These are phyloP conservation scores for Auricularia auricula-judae DNA, from an alignment of 768 basidiomycete genomes.

Conservation along the genomic window DNA sequence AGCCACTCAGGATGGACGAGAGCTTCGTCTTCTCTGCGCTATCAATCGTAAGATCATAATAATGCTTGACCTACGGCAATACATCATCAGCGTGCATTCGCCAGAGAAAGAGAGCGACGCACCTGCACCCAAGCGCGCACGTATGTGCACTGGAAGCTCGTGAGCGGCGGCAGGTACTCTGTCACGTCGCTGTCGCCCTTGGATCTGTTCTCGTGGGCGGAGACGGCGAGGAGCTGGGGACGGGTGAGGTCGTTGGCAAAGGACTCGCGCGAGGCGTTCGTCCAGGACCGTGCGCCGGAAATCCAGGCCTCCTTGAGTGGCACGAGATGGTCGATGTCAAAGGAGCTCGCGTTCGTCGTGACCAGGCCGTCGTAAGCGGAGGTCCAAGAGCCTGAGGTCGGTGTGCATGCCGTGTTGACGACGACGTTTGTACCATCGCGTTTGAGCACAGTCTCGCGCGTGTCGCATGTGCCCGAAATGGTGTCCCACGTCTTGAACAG, in stretches of 20 bases:
- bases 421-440: conserved; percentile 28
- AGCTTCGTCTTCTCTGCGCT: conserved; percentile 40
- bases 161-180: conserved; percentile 39
- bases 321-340: conserved; percentile 47
- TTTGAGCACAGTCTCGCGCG: conserved; percentile 33
- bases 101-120: neutral
- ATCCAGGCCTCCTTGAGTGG: conserved; percentile 50
- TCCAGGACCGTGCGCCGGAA: conserved; percentile 44
- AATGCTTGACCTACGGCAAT: conserved; percentile 26
- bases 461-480: conserved; percentile 40
- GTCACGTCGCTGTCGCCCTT: conserved; percentile 45
- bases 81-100: neutral
- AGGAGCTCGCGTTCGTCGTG: conserved; percentile 32
- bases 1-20: conserved; percentile 25
- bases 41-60: conserved; percentile 37
- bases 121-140: conserved; percentile 38
- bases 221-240: conserved; percentile 43
- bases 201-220: conserved; percentile 34
- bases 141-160: conserved; percentile 40
- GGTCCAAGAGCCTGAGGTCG: conserved; percentile 41
- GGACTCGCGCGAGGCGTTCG: conserved; percentile 35
- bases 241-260: conserved; percentile 46
- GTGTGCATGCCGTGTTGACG: conserved; percentile 26
- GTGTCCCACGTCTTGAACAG: conserved; percentile 39
- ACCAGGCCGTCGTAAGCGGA: conserved; percentile 40